Percentiles rank a stretch among this genome's conserved stretches.
Conservation (phyloP, 225 moss, liverwort and hornwort genomes). For the Marchantia paleacea region DNA sequence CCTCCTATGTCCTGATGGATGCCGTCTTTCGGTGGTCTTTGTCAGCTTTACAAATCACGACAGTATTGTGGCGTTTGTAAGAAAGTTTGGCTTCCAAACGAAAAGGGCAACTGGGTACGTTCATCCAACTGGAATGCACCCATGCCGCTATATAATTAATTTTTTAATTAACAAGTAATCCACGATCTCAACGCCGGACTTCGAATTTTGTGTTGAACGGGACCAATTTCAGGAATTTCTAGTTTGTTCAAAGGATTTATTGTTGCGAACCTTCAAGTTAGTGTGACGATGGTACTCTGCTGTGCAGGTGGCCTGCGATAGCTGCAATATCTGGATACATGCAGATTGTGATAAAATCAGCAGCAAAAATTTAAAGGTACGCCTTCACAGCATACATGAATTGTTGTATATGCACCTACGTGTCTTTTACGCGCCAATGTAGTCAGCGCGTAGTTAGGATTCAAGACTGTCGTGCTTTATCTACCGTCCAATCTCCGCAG, state of each 20-base stretch:
- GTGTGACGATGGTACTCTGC: background rate
- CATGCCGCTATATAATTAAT: background rate
- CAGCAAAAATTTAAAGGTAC: constrained; percentile 77
- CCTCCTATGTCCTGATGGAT: constrained; percentile 10
- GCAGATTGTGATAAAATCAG: constrained; percentile 99
- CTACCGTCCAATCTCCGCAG: background rate
- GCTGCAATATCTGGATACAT: constrained; percentile 96
- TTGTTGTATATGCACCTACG: too few relatives aligned
- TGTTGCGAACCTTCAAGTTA: background rate
- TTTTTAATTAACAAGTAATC: background rate
- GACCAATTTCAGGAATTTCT: background rate
- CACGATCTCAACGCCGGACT: background rate
- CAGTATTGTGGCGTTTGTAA: constrained; percentile 99
- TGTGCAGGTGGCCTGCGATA: constrained; percentile 81
- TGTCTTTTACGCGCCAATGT: background rate
- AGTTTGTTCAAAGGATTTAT: background rate
- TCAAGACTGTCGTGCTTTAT: too few relatives aligned
- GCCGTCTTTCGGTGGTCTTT: constrained; percentile 5
- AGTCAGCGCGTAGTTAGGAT: background rate
- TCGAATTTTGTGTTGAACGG: background rate
- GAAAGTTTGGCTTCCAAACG: constrained; percentile 99
- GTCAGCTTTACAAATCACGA: constrained; percentile 90
- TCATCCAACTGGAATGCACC: background rate
- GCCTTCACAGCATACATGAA: background rate
- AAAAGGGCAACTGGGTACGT: constrained; percentile 97